These are phyloP conservation scores for Stephanocyclus meneghinianus DNA, from an alignment of 352 stramenopile species.

Conservation along the genomic window DNA sequence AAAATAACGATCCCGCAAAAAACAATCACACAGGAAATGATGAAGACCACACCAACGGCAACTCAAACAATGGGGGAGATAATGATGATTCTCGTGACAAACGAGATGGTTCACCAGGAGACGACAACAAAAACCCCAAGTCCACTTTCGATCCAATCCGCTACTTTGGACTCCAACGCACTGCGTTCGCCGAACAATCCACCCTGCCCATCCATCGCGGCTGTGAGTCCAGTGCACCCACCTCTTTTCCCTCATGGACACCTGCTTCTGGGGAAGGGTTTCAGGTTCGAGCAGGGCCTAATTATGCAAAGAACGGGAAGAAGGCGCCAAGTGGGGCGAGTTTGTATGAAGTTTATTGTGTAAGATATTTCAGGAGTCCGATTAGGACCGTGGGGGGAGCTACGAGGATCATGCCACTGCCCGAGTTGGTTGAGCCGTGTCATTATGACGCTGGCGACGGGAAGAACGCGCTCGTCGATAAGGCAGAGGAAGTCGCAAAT, in stretches of 20 bases:
- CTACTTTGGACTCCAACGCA: slow-evolving; percentile 30
- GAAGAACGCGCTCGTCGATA: background rate
- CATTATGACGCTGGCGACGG: background rate
- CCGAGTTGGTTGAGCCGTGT: slow-evolving; percentile 10
- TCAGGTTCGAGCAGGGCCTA: slow-evolving; percentile 51
- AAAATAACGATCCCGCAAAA: background rate
- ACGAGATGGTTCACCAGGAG: background rate
- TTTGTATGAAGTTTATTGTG: slow-evolving; percentile 61
- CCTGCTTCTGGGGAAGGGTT: slow-evolving; percentile 45
- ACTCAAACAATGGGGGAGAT: background rate
- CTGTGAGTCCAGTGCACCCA: slow-evolving; percentile 24
- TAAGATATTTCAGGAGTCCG: slow-evolving; percentile 41
- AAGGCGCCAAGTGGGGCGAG: slow-evolving; percentile 46
- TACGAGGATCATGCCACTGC: slow-evolving; percentile 48
- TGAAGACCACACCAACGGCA: slow-evolving; percentile 2
- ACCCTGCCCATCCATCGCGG: slow-evolving; percentile 36
- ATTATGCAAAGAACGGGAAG: slow-evolving; percentile 58
- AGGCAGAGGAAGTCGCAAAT: background rate
- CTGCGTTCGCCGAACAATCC: slow-evolving; percentile 28
- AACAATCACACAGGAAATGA: background rate
- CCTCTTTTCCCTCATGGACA: slow-evolving; percentile 42
- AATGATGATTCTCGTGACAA: slow-evolving; percentile 11
- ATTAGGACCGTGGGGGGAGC: slow-evolving; percentile 43
- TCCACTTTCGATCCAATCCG: slow-evolving; percentile 4
- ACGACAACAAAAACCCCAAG: slow-evolving; percentile 9